Base-by-base conservation (phyloP, 306 rosid genomes). In the Pterocarpus macrocarpus region DNA sequence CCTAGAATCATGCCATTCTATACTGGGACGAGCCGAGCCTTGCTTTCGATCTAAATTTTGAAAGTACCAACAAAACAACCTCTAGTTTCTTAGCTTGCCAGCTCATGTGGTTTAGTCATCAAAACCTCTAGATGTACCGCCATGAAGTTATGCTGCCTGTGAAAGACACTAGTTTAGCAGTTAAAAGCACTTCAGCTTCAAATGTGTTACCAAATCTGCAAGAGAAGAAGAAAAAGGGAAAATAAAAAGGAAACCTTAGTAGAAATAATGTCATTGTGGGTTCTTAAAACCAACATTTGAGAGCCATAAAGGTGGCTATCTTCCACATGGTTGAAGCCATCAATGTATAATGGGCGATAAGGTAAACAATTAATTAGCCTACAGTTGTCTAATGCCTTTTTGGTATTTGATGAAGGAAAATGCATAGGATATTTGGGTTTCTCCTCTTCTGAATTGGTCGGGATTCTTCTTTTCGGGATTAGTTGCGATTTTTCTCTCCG, bases 351-450 rank as follows among this genome's bases (percentile, higher is more conserved):
- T 53, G 38, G 12, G 41, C 35, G 35, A 75, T 49, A 16, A n/a
- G 68, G 43, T 73, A 44, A 50, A 81, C 6, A 74, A 74, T 34
- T 66, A 74, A 67, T 17, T 57, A 36, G n/a, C 45, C 28, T 44
- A 12, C 13, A 47, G 8, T 50, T 35, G 45, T 36, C 58, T 58
- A 52, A 28, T 39, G 17, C 38, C 15, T 30, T 8, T 52, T 32
- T 13, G 32, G 52, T 50, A 50, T 36, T 77, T 65, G 1, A 65
- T n/a, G 64, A 75, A 57, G 49, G 43, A 33, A 7, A 67, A 66
- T 74, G 36, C 65, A 58, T 47, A 63, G 8, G 8, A 43, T 75
- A 36, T 66, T 66, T 55, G 5, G 12, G 38, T 68, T 53, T 74
- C 69, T 35, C 47, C 30, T 44, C 16, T 55, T 64, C 0, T 9